A percentile compares a stretch with the other conserved stretches of the same genome.
Conservation (phyloP, 805 yeast species). For the Schwanniomyces sp. region DNA sequence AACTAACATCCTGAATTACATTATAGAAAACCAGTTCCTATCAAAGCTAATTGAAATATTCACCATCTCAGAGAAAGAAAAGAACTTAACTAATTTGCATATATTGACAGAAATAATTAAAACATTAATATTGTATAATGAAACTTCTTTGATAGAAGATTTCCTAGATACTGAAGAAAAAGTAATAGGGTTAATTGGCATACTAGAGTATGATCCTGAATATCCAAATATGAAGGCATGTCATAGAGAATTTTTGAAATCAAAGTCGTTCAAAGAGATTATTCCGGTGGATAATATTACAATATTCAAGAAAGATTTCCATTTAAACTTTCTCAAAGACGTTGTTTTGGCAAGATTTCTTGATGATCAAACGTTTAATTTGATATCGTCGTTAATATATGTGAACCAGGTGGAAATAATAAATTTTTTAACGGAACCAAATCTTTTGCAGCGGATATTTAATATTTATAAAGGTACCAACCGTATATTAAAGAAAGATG, state of each 20-base stretch:
- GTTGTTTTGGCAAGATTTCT: slow-evolving; percentile 78
- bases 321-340: slow-evolving; percentile 80
- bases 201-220: slow-evolving; percentile 85
- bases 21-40: slow-evolving; percentile 56
- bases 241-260: slow-evolving; percentile 63
- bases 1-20: slow-evolving; percentile 55
- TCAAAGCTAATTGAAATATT: slow-evolving; percentile 52
- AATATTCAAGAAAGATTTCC: slow-evolving; percentile 71
- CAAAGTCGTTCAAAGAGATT: slow-evolving; percentile 69
- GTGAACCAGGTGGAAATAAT: slow-evolving; percentile 68
- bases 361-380: slow-evolving; percentile 75
- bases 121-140: slow-evolving; percentile 69
- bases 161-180: slow-evolving; percentile 31
- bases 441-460: slow-evolving; percentile 61
- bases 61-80: slow-evolving; percentile 52
- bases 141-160: slow-evolving; percentile 38
- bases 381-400: slow-evolving; percentile 66
- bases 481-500: slow-evolving; percentile 54
- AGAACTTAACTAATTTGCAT: slow-evolving; percentile 57
- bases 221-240: slow-evolving; percentile 79
- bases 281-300: slow-evolving; percentile 56
- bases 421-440: slow-evolving; percentile 51
- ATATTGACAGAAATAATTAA: slow-evolving; percentile 73
- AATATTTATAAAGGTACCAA: slow-evolving; percentile 42
- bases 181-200: slow-evolving; percentile 62